Evolutionary conservation across 768 basidiomycete species (phyloP), one percentile per base, ranked within the genome.

Genomic region (Boletus tylopilopsis): DNA sequence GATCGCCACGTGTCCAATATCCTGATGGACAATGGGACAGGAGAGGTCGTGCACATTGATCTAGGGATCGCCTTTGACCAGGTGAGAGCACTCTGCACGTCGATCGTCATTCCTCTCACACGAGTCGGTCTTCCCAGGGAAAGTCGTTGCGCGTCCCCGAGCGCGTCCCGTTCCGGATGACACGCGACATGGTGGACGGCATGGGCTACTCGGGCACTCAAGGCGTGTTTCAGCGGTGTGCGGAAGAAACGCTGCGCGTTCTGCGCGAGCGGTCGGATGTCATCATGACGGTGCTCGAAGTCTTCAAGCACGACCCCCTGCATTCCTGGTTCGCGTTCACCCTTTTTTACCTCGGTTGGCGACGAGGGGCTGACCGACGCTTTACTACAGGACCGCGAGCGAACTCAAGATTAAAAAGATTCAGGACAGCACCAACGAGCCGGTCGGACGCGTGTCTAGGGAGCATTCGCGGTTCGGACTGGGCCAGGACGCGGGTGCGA

Each of bases 1-100:
- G 95, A 99, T 64, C 80, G 95, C 12, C 95, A 99, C 64, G 77
- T 79, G 6, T 86, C 87, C 36, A 99, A 99, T 68, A 95, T 99
- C 59, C 74, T 99, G 38, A 73, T 98, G 38, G 94, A 98, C 66
- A 80, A 81, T 41, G 66, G 66, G 23, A 84, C 80, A 9, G 95
- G 95, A 15, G 92, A 98, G 62, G 76, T 94, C 38, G 84, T 98
- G 7, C 94, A 96, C 64, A 99, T 99, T 45, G 95, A 99, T 67
- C 75, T 98, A 1, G 95, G 95, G 1, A 93, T 98, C 51, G 93
- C 94, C 0, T 98, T 99, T 67, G 96, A 96, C 52, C 91, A 92
- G 73, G 92, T 90, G 53, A 47, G 64, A 4, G 3, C 7, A 10
- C 29, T 3, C 1, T 24, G 12, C 5, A 15, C 6, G 8, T n/a